These are phyloP conservation scores for Sclerospora graminicola DNA, from an alignment of 352 stramenopile genomes.

Conservation along the genomic window DNA sequence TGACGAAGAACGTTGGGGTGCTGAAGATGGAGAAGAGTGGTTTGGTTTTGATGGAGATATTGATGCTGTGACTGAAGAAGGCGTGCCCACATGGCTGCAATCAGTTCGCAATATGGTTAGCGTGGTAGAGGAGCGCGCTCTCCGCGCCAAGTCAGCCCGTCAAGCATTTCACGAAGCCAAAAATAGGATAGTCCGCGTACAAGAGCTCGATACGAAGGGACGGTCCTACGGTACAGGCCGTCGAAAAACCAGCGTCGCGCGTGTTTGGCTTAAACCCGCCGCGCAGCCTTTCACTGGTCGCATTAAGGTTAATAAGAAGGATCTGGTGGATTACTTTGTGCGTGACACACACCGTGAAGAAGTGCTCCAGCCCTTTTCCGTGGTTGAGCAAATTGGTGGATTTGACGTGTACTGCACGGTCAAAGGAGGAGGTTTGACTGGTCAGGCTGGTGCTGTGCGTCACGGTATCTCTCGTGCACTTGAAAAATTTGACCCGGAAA, in stretches of 20 bases:
- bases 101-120: conserved; percentile 62
- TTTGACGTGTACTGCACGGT: conserved; percentile 91
- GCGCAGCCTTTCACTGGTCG: conserved; percentile 67
- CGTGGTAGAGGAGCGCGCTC: conserved; percentile 54
- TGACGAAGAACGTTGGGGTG: conserved; percentile 59
- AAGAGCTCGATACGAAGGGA: conserved; percentile 64
- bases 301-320: conserved; percentile 91
- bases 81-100: conserved; percentile 74
- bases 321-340: conserved; percentile 90
- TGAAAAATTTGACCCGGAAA: conserved; percentile 90
- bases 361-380: conserved; percentile 72
- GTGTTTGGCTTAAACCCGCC: conserved; percentile 89
- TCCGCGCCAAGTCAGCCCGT: conserved; percentile 54
- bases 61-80: conserved; percentile 63
- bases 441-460: conserved; percentile 90
- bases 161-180: conserved; percentile 57
- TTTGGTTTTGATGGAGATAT: conserved; percentile 73
- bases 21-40: conserved; percentile 62
- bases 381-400: conserved; percentile 56
- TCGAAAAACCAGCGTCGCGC: conserved; percentile 90
- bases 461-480: conserved; percentile 90
- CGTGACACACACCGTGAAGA: conserved; percentile 86
- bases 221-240: conserved; percentile 87
- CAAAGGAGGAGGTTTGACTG: conserved; percentile 88
- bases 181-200: conserved; percentile 60